Evolutionary conservation across 768 basidiomycete species (phyloP).

Genomic region (Coprinopsis marcescibilis): DNA sequence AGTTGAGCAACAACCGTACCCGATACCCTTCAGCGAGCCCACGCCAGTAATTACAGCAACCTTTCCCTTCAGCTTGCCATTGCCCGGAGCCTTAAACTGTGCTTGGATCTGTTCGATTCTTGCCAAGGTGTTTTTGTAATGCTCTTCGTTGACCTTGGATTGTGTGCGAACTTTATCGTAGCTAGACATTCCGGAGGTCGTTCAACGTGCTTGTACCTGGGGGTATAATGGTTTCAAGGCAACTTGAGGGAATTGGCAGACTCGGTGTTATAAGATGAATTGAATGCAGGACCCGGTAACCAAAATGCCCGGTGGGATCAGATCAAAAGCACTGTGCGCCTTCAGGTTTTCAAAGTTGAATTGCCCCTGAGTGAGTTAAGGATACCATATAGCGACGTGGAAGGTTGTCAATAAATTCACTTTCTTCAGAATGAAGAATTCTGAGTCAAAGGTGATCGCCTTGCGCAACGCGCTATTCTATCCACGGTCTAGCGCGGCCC

Average conservation of each 20-base stretch:
- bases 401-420: too few relatives aligned
- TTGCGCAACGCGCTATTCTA: too few relatives aligned
- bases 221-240: background rate
- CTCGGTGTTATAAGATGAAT: background rate
- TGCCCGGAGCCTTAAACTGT: constrained; percentile 56
- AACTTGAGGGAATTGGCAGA: background rate
- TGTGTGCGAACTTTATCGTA: constrained; percentile 29
- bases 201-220: background rate
- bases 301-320: background rate
- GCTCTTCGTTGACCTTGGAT: constrained; percentile 38
- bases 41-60: constrained; percentile 88
- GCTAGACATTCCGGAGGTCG: constrained; percentile 24
- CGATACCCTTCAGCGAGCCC: constrained; percentile 83
- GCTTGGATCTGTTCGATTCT: constrained; percentile 64
- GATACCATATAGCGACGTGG: too few relatives aligned
- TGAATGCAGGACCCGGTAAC: constrained; percentile 5
- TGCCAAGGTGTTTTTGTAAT: constrained; percentile 53
- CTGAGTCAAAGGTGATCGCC: too few relatives aligned
- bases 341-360: background rate
- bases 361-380: background rate
- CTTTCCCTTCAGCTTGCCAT: constrained; percentile 60
- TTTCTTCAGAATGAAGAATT: too few relatives aligned
- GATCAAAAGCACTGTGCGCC: background rate
- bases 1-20: constrained; percentile 42
- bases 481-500: too few relatives aligned